Base-by-base conservation (phyloP, 2,329 filamentous ascomycete genomes). In the Hypoxylon sp. region DNA sequence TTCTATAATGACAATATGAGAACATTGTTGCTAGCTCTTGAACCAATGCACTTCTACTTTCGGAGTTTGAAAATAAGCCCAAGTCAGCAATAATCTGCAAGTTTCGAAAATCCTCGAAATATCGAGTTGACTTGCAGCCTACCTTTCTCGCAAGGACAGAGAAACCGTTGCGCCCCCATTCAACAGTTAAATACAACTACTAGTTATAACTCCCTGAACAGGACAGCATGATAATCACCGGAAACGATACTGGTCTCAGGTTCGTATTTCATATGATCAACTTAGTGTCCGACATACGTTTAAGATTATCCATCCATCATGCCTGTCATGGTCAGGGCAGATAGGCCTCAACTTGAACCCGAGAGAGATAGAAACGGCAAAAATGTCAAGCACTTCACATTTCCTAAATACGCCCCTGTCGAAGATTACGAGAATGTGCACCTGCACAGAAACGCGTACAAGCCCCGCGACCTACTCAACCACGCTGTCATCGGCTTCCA, bases 401-500 rank as follows among this genome's bases (percentile, higher is more conserved):
- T 59, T 10, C 47, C 47, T 48, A 54, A 42, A 48, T 63, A 72
- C 24, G 70, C 70, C 35, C 70, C 70, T 1, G 68, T 62, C 58
- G 44, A 35, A 5, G 22, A 39, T 5, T 57, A 61, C 63, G 26
- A 53, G n/a, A 29, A 58, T 14, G 39, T 66, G 6, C 26, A 35
- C 5, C 62, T 73, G 1, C 3, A 63, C 10, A 57, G 33, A n/a
- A 51, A 58, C 4, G 39, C 37, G 1, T 69, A 74, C 50, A 68
- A 31, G 29, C 52, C 72, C 3, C 65, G 72, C 1, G 63, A 67
- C 9, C 65, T 75, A 1, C 57, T 75, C 4, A 74, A 75, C 54
- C 52, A 55, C 13, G 54, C 67, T 13, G 66, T 69, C 11, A 55
- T 33, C 14, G 22, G 64, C 1, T 75, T 75, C 31, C 35, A 69